Evolutionary conservation across 2,329 filamentous ascomycete genomes (phyloP), one percentile per base, ranked within the genome.

Genomic region (Penicillium verrucosum): DNA sequence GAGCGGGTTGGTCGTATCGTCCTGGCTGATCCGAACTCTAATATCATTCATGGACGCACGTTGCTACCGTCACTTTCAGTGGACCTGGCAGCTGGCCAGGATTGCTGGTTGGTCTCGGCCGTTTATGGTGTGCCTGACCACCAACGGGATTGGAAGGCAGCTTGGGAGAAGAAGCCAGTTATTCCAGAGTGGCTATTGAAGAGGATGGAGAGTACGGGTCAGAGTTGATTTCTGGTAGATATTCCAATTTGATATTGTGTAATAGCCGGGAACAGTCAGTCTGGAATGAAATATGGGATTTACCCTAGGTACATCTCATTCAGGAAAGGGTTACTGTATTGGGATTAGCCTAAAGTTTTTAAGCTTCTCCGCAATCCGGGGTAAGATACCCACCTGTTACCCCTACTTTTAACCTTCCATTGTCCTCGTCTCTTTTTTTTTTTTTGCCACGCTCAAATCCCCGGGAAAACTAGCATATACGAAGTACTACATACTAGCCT

Each of bases 1-100:
- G 59, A 66, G 12, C 78, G 87, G 21, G 74, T 72, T 52, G 89
- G 88, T 3, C 85, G 82, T 68, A 78, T 90, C 27, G 84, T 92
- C 46, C 85, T 90, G 56, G 87, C 88, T 11, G 89, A 92, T 69
- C 88, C 89, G 7, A 92, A 92, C 75, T 89, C 86, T 46, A 92
- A 92, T 73, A 75, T 92, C 34, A 79, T 91, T 2, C 86, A 90
- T 74, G 85, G 85, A 57, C 78, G 89, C 57, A 90, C 87, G 4
- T 80, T 88, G 41, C 82, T 92, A 63, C 89, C 89, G 25, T 86
- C 86, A 30, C 73, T 92, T 66, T 83, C 86, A 68, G 80, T 82
- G 60, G 85, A 83, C 27, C 70, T 92, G 36, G 75, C 76, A 51
- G 77, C 79, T 43, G 86, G 83, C 0, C 77, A 83, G 64, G 80